Percentiles rank a stretch among this genome's conserved stretches.
Evolutionary conservation across 2,329 filamentous ascomycete genomes (phyloP).

Genomic region (Penicillium sp.): DNA sequence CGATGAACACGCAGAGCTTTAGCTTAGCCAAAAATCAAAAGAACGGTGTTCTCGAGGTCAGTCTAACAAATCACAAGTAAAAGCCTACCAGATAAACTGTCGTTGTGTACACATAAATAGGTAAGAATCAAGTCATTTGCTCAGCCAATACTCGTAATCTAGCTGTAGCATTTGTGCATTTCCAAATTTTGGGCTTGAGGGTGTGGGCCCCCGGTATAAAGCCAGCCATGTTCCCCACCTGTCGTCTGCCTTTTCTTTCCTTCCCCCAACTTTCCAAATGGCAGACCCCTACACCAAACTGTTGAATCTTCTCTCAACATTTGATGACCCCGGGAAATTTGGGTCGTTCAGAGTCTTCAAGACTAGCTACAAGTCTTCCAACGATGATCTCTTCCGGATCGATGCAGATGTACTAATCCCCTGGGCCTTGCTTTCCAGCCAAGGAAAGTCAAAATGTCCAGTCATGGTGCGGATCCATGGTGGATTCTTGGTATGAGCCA

Average conservation of each 20-base stretch:
- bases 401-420: neutral
- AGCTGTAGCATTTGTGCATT: too few relatives aligned
- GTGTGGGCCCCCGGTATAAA: neutral
- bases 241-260: neutral
- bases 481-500: neutral
- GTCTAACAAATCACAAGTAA: too few relatives aligned
- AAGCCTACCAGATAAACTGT: too few relatives aligned
- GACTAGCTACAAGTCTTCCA: neutral
- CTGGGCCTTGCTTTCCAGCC: neutral
- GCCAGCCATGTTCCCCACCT: neutral
- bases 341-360: neutral
- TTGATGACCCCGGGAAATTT: neutral
- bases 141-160: too few relatives aligned
- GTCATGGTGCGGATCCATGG: neutral
- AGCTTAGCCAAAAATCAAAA: too few relatives aligned
- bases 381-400: neutral
- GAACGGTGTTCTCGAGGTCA: too few relatives aligned
- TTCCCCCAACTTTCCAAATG: neutral
- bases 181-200: too few relatives aligned
- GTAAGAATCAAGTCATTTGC: too few relatives aligned
- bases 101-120: too few relatives aligned
- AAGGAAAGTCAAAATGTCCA: neutral
- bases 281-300: neutral
- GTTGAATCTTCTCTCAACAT: neutral
- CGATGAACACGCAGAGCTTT: too few relatives aligned